These are phyloP conservation scores for Carpinus fangiana DNA, from an alignment of 306 rosid species.

Conservation along the genomic window DNA sequence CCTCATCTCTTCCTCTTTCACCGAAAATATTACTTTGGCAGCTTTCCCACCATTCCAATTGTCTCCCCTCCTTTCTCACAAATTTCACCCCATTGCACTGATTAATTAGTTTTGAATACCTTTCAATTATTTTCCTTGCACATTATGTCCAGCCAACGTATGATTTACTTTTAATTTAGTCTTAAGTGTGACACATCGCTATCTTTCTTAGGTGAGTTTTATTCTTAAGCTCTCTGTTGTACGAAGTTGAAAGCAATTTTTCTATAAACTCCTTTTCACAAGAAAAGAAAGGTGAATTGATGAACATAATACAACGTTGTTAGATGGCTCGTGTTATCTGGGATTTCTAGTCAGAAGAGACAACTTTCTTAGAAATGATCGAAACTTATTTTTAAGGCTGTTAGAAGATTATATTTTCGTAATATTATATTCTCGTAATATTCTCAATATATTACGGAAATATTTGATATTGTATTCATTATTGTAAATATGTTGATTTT, in stretches of 20 bases:
- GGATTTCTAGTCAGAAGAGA: no score
- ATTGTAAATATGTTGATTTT: no score
- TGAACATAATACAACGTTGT: no score
- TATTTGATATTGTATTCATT: no score
- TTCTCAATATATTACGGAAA: no score
- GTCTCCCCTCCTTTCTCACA: constrained; percentile 29
- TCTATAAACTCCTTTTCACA: background rate
- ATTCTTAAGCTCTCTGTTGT: background rate
- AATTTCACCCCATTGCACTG: constrained; percentile 17
- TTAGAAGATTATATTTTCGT: no score
- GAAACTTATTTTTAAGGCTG: background rate
- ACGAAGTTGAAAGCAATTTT: background rate
- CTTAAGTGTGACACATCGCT: background rate
- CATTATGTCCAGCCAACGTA: background rate
- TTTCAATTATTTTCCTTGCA: background rate
- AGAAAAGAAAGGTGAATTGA: no score
- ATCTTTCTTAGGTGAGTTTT: background rate
- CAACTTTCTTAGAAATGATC: background rate
- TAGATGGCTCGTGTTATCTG: no score
- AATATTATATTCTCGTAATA: no score
- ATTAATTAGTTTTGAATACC: background rate
- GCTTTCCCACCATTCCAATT: constrained; percentile 32
- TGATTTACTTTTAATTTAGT: background rate
- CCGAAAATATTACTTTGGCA: constrained; percentile 28
- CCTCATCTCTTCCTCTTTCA: constrained; percentile 31